A percentile compares a stretch with the other conserved stretches of the same genome.
These are phyloP conservation scores for Diaporthe batatas DNA, from an alignment of 2,329 filamentous ascomycete species.

Conservation along the genomic window DNA sequence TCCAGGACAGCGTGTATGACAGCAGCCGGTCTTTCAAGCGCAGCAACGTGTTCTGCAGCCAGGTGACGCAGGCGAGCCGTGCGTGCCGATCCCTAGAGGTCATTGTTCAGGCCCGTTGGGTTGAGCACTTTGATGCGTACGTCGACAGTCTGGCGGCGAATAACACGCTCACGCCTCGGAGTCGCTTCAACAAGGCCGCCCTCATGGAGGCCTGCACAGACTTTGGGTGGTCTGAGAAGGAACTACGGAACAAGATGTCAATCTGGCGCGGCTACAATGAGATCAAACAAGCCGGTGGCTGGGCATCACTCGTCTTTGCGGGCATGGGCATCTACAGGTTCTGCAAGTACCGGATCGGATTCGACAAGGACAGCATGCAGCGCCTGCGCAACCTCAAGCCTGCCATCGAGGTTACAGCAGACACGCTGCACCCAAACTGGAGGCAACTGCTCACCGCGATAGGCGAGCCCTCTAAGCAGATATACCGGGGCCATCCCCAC, in stretches of 20 bases:
- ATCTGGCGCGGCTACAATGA: slow-evolving; percentile 71
- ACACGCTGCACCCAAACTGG: slow-evolving; percentile 67
- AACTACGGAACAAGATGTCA: slow-evolving; percentile 63
- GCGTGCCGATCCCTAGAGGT: slow-evolving; percentile 70
- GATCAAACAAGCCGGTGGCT: slow-evolving; percentile 69
- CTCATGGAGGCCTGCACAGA: slow-evolving; percentile 66
- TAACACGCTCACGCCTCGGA: slow-evolving; percentile 56
- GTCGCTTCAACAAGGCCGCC: slow-evolving; percentile 64
- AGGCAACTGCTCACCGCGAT: slow-evolving; percentile 62
- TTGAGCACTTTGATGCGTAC: slow-evolving; percentile 66
- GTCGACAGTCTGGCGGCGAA: slow-evolving; percentile 57
- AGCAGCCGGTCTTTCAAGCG: slow-evolving; percentile 47
- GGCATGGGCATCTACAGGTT: slow-evolving; percentile 71
- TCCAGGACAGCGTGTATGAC: slow-evolving; percentile 21
- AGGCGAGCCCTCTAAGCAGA: slow-evolving; percentile 55
- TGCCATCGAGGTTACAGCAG: slow-evolving; percentile 65
- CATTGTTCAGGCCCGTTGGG: slow-evolving; percentile 69
- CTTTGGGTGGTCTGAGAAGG: slow-evolving; percentile 69
- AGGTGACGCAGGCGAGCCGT: slow-evolving; percentile 58
- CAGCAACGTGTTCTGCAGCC: slow-evolving; percentile 51
- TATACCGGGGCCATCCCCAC: slow-evolving; percentile 63
- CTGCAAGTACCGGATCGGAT: slow-evolving; percentile 70
- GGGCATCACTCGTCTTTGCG: slow-evolving; percentile 68
- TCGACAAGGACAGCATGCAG: slow-evolving; percentile 63
- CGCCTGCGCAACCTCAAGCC: slow-evolving; percentile 59